A percentile compares a stretch with the other conserved stretches of the same genome.
Evolutionary conservation across 331 rosid species (phyloP).

Genomic region (Malus hybrid): DNA sequence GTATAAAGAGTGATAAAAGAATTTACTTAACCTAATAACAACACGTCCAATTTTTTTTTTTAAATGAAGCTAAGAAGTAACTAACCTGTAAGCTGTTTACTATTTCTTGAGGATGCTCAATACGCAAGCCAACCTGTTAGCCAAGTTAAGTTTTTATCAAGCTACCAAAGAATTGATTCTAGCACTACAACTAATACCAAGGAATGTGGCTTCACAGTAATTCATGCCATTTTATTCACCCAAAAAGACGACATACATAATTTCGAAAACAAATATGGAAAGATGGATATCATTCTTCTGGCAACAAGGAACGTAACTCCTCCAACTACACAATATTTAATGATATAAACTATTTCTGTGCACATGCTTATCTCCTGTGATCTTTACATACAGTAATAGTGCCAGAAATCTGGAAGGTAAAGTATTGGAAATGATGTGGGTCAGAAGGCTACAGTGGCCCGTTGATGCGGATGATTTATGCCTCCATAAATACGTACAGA

Average conservation of each 20-base stretch:
- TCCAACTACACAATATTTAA: neutral
- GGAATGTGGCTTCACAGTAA: neutral
- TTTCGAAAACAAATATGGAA: neutral
- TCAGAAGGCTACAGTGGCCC: neutral
- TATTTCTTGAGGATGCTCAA: slow-evolving; percentile 95
- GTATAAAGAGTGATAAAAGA: neutral
- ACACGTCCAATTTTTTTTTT: neutral
- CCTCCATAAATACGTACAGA: neutral
- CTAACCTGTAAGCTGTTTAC: slow-evolving; percentile 83
- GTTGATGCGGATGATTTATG: neutral
- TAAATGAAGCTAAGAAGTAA: neutral
- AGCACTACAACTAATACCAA: slow-evolving; percentile 6
- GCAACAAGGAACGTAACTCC: neutral
- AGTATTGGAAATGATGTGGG: neutral
- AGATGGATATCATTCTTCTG: neutral
- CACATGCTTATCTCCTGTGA: neutral
- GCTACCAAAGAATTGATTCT: neutral
- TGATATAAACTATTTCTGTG: neutral
- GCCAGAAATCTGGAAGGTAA: neutral
- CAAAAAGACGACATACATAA: neutral
- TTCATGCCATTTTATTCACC: neutral
- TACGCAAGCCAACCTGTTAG: slow-evolving; percentile 84
- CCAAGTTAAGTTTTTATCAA: slow-evolving; percentile 11
- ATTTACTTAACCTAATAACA: neutral
- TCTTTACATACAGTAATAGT: neutral